Conservation (phyloP, 306 rosid genomes). For the Cucumis melo region DNA sequence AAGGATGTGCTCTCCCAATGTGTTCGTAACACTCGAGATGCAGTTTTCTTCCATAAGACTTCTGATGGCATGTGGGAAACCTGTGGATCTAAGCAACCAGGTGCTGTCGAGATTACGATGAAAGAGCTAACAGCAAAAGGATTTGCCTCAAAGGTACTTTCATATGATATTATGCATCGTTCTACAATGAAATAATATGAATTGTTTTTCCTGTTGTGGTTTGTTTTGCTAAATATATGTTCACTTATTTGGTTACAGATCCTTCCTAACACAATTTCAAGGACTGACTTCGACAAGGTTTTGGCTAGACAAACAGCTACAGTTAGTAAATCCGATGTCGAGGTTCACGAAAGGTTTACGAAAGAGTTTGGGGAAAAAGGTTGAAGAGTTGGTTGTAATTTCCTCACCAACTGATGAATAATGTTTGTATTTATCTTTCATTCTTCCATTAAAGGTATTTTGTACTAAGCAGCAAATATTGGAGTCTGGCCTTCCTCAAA, state of each 20-base stretch:
- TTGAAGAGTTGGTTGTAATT: constrained; percentile 12
- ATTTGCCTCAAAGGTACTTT: constrained; percentile 64
- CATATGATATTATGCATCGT: not conserved
- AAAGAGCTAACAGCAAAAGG: constrained; percentile 72
- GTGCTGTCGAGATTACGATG: constrained; percentile 59
- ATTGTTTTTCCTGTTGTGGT: not conserved
- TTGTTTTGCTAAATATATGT: not conserved
- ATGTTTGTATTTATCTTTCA: no score
- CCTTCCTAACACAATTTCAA: constrained; percentile 77
- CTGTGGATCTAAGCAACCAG: constrained; percentile 75
- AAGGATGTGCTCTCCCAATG: constrained; percentile 94
- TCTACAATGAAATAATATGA: not conserved
- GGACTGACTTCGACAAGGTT: constrained; percentile 85
- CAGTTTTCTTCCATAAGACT: constrained; percentile 61
- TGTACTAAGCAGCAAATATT: no score
- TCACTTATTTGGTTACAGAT: constrained; percentile 39
- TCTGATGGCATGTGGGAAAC: constrained; percentile 62
- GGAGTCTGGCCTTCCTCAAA: no score
- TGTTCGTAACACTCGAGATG: constrained; percentile 96
- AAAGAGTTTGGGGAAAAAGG: constrained; percentile 99
- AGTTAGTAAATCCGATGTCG: constrained; percentile 72
- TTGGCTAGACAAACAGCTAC: constrained; percentile 93
- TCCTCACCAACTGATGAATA: no score
- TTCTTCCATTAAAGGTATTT: no score
- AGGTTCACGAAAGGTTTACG: constrained; percentile 85